Percentiles rank a stretch among this genome's conserved stretches.
These are phyloP conservation scores for Cryptosporidium baileyi DNA, from an alignment of 169 alveolate species.

Conservation along the genomic window DNA sequence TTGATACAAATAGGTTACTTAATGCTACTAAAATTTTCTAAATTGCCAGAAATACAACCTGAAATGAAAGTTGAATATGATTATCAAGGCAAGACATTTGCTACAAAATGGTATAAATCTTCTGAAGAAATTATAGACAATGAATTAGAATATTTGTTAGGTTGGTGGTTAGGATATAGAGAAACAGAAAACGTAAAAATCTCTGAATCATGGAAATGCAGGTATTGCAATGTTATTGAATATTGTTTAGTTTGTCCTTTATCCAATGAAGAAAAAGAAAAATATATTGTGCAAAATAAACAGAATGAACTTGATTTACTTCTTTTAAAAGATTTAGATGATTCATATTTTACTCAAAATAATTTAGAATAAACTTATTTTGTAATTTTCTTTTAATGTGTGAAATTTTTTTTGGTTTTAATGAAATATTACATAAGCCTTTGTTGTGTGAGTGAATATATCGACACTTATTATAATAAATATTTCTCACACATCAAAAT, in stretches of 20 bases:
- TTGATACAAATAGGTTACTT: constrained; percentile 21
- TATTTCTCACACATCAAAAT: neutral
- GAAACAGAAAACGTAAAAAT: constrained; percentile 17
- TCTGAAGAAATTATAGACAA: constrained; percentile 7
- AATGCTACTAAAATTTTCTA: constrained; percentile 1
- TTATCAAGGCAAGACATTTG: constrained; percentile 56
- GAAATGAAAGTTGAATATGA: constrained; percentile 68
- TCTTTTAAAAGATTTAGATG: constrained; percentile 42
- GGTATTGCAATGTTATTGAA: constrained; percentile 50
- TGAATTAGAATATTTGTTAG: constrained; percentile 36
- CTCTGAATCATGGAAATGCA: constrained; percentile 63
- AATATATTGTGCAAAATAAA: constrained; percentile 13
- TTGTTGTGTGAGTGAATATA: no score
- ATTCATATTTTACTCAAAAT: neutral
- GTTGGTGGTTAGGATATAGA: constrained; percentile 63
- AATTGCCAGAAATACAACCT: constrained; percentile 21
- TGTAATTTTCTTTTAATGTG: neutral
- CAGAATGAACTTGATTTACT: constrained; percentile 35
- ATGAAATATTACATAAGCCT: no score
- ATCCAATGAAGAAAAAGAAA: constrained; percentile 5
- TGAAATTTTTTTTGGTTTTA: neutral
- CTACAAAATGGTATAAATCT: constrained; percentile 55
- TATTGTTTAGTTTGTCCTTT: constrained; percentile 43
- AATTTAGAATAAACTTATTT: neutral
- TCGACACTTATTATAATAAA: neutral